Evolutionary conservation across 495 filamentous ascomycete genomes (phyloP).

Genomic region (Penicillium pulvis): DNA sequence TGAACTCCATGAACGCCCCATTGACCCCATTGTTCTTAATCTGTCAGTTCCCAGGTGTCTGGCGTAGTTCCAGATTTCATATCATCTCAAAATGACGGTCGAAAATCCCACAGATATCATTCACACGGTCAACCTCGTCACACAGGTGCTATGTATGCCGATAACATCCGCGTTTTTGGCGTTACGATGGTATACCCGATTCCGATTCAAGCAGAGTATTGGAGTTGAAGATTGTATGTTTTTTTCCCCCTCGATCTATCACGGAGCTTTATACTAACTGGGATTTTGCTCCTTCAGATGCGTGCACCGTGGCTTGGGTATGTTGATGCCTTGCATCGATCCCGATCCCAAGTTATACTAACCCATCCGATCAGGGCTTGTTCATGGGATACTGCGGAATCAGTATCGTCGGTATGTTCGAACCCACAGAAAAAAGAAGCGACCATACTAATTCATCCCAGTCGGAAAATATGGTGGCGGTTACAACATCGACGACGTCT

Average conservation of each 20-base stretch:
- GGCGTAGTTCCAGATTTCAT: background rate
- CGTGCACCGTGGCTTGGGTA: conserved; percentile 41
- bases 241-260: background rate
- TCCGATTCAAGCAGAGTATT: conserved; percentile 37
- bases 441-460: conserved; percentile 13
- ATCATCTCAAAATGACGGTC: conserved; percentile 1
- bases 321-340: conserved; percentile 4
- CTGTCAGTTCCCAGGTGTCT: background rate
- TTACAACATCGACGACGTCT: conserved; percentile 32
- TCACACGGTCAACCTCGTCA: conserved; percentile 43
- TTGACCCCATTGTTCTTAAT: conserved; percentile 1
- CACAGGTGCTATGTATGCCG: conserved; percentile 48
- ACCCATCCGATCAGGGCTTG: conserved; percentile 20
- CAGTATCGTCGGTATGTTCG: conserved; percentile 36
- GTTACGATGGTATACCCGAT: conserved; percentile 41
- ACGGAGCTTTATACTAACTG: conserved; percentile 15
- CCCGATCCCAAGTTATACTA: background rate
- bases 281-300: conserved; percentile 20
- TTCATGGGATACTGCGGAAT: conserved; percentile 44
- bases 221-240: conserved; percentile 47
- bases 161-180: conserved; percentile 41
- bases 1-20: background rate
- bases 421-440: background rate
- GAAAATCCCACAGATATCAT: conserved; percentile 36
- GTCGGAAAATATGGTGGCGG: conserved; percentile 44